Evolutionary conservation across 108 stramenopile genomes (phyloP).

Genomic region (Skeletonema grethae): DNA sequence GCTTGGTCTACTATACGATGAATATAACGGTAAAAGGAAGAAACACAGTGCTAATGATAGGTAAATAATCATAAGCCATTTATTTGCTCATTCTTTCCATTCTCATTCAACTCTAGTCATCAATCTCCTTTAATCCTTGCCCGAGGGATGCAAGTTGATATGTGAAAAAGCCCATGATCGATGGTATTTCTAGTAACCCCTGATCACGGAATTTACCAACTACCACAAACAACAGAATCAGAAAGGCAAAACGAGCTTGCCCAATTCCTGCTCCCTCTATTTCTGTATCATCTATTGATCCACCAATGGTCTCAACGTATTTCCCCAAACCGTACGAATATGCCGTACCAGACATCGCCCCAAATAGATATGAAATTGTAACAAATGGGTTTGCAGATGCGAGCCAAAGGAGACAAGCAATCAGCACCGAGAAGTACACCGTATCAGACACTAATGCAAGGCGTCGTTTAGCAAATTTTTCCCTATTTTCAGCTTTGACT

Average conservation of each 20-base stretch:
- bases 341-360: constrained; percentile 74
- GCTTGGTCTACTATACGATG: constrained; percentile 16
- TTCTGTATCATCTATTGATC: constrained; percentile 57
- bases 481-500: constrained; percentile 38
- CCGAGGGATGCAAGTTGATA: constrained; percentile 79
- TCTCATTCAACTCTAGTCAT: constrained; percentile 11
- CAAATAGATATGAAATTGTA: constrained; percentile 73
- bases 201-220: constrained; percentile 74
- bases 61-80: not conserved
- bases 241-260: constrained; percentile 85
- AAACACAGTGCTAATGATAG: not conserved
- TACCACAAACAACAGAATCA: constrained; percentile 76
- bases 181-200: constrained; percentile 74
- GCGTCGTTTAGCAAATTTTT: constrained; percentile 61
- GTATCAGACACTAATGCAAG: constrained; percentile 67
- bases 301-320: constrained; percentile 82
- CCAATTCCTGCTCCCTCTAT: constrained; percentile 78
- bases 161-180: constrained; percentile 85
- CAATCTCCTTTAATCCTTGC: constrained; percentile 72
- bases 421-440: constrained; percentile 61
- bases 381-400: constrained; percentile 64
- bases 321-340: constrained; percentile 86
- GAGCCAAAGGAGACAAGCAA: constrained; percentile 70
- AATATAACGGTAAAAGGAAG: constrained; percentile 19
- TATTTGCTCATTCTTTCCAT: no score